A percentile compares a stretch with the other conserved stretches of the same genome.
These are phyloP conservation scores for Dactylellina cionopaga DNA, from an alignment of 2,329 filamentous ascomycete genomes.

Conservation along the genomic window DNA sequence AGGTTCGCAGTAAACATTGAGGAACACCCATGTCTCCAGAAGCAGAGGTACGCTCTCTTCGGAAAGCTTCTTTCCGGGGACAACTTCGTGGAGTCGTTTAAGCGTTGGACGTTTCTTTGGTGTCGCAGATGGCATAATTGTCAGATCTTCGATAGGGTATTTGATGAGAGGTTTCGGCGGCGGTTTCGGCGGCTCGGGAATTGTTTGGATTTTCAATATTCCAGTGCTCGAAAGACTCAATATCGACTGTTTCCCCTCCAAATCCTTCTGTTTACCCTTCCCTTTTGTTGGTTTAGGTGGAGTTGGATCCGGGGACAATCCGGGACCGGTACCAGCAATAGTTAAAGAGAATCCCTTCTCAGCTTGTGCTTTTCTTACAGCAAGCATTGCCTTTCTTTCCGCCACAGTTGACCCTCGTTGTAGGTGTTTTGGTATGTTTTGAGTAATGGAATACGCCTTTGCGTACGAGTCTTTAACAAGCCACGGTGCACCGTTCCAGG, in stretches of 20 bases:
- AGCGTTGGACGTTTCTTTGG: slow-evolving; percentile 74
- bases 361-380: slow-evolving; percentile 69
- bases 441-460: slow-evolving; percentile 83
- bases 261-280: slow-evolving; percentile 41
- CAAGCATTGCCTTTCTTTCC: slow-evolving; percentile 77
- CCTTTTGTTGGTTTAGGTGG: slow-evolving; percentile 29
- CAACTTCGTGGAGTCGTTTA: slow-evolving; percentile 76
- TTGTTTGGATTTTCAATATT: slow-evolving; percentile 32
- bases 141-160: slow-evolving; percentile 94
- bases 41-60: slow-evolving; percentile 87
- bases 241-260: slow-evolving; percentile 28
- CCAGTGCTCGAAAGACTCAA: slow-evolving; percentile 21
- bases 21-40: slow-evolving; percentile 92
- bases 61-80: slow-evolving; percentile 70
- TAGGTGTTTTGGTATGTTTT: slow-evolving; percentile 82
- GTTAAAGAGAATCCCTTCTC: slow-evolving; percentile 45
- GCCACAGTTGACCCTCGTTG: slow-evolving; percentile 81
- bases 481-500: slow-evolving; percentile 97
- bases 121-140: slow-evolving; percentile 75
- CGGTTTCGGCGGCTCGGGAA: slow-evolving; percentile 64
- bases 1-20: slow-evolving; percentile 97
- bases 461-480: slow-evolving; percentile 88
- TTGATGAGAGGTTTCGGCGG: slow-evolving; percentile 81
- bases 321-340: slow-evolving; percentile 48
- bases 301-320: slow-evolving; percentile 32